These are phyloP conservation scores for Rhizopogon roseolus DNA, from an alignment of 768 basidiomycete species.

Conservation along the genomic window DNA sequence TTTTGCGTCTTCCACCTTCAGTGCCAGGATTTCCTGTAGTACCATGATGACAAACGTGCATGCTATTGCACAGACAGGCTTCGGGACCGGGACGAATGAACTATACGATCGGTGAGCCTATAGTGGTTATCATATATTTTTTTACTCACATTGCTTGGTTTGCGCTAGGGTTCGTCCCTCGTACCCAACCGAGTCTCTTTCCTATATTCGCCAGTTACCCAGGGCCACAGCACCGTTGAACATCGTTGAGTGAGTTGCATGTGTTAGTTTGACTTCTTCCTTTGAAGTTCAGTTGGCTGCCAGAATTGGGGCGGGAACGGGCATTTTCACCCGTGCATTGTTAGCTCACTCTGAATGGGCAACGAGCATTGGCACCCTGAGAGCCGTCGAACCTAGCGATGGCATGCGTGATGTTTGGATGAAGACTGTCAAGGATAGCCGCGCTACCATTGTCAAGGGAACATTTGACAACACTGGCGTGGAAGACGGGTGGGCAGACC, in stretches of 20 bases:
- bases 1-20: not conserved
- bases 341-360: conserved; percentile 59
- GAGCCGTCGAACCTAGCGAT: conserved; percentile 77
- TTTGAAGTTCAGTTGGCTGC: conserved; percentile 1
- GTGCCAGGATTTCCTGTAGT: not conserved
- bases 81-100: conserved; percentile 78
- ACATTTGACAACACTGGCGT: conserved; percentile 65
- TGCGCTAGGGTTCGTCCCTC: conserved; percentile 68
- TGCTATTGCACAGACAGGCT: conserved; percentile 64
- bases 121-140: not conserved
- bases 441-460: conserved; percentile 55
- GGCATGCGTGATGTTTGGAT: conserved; percentile 81
- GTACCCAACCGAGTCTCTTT: conserved; percentile 63
- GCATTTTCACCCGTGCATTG: conserved; percentile 83
- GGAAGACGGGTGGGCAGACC: conserved; percentile 66
- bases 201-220: conserved; percentile 51
- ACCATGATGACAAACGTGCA: conserved; percentile 46
- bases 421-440: conserved; percentile 46
- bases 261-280: not conserved
- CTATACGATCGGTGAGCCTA: conserved; percentile 61
- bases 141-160: not conserved
- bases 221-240: conserved; percentile 40
- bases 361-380: conserved; percentile 44
- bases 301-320: conserved; percentile 83
- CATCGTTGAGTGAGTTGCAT: conserved; percentile 59